Percentiles rank a stretch among this genome's conserved stretches.
These are phyloP conservation scores for Lophium mytilinum DNA, from an alignment of 495 filamentous ascomycete genomes.

Conservation along the genomic window DNA sequence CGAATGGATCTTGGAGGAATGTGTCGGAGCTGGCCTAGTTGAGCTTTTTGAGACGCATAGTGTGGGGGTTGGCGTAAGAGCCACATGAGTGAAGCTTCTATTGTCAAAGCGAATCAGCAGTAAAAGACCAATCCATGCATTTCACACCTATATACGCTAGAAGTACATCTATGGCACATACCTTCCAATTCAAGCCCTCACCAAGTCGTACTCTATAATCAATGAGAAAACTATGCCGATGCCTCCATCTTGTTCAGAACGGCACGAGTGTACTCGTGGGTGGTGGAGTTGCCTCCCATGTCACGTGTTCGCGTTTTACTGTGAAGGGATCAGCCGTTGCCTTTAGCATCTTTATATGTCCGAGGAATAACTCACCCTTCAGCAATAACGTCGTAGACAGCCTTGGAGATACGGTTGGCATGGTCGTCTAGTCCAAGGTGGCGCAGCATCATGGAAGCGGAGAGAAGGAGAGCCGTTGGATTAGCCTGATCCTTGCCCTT, in stretches of 20 bases:
- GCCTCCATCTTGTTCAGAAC: conserved; percentile 89
- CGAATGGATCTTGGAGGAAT: conserved; percentile 70
- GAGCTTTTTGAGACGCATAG: conserved; percentile 81
- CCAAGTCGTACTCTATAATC: too few relatives aligned
- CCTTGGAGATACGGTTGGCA: conserved; percentile 95
- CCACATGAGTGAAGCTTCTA: not conserved
- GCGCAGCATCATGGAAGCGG: conserved; percentile 89
- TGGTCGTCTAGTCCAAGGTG: conserved; percentile 96
- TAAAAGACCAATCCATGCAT: too few relatives aligned
- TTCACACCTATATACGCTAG: too few relatives aligned
- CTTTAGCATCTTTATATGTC: not conserved
- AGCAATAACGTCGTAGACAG: conserved; percentile 89
- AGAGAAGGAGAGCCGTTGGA: conserved; percentile 90
- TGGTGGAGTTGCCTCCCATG: conserved; percentile 85
- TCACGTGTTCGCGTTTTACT: conserved; percentile 82
- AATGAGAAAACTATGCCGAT: not conserved
- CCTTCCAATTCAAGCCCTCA: too few relatives aligned
- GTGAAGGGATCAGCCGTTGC: conserved; percentile 29
- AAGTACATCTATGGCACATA: too few relatives aligned
- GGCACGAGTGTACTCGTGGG: conserved; percentile 89
- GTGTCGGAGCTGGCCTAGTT: conserved; percentile 67
- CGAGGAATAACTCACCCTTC: conserved; percentile 62
- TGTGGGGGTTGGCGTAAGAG: conserved; percentile 65
- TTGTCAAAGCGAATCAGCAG: too few relatives aligned
- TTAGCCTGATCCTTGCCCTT: conserved; percentile 99